Base-by-base conservation (phyloP, 129 eudicot genomes). In the Flaveria robusta region DNA sequence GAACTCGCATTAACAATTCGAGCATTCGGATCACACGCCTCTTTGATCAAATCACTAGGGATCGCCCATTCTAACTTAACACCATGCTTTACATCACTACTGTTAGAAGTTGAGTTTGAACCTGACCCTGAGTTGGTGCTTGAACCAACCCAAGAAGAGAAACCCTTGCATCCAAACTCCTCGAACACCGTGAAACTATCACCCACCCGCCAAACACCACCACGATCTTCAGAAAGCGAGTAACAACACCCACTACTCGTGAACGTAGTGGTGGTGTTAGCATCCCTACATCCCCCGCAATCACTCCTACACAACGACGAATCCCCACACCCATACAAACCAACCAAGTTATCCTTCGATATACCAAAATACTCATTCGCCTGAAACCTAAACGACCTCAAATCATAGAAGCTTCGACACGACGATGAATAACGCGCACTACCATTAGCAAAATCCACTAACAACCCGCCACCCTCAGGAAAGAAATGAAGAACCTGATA, bases 61-160 rank as follows among this genome's bases (percentile, higher is more conserved):
- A 90, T 47, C 27, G 91, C 96, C 98, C 98, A 93, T 85, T 93
- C 97, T 54, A 93, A 56, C 81, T 90, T 90, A 2, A 93, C 81
- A 1, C 98, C 98, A 16, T 79, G 86, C 67, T 60, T 88, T n/a
- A 81, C 71, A 20, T 49, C 66, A 51, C 22, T 75, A 45, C 54
- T 37, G n/a, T 41, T 65, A 4, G 83, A 83, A 13, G 70, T 55
- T n/a, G 80, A 34, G 39, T 34, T 34, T 34, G 39, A 34, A 7
- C 39, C 39, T 34, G 5, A 74, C 56, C 81, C 88, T 16, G 59
- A 60, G 13, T 59, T 31, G 5, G 68, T 15, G 50, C 78, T 49
- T 26, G 77, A 77, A 70, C 80, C 89, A 29, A 88, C 91, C 98
- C 98, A 88, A 22, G 86, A 86, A 16, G 93, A 85, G 22, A 93